These are phyloP conservation scores for Apophysomyces variabilis DNA, from an alignment of 371 early-diverging fungal species.

Conservation along the genomic window DNA sequence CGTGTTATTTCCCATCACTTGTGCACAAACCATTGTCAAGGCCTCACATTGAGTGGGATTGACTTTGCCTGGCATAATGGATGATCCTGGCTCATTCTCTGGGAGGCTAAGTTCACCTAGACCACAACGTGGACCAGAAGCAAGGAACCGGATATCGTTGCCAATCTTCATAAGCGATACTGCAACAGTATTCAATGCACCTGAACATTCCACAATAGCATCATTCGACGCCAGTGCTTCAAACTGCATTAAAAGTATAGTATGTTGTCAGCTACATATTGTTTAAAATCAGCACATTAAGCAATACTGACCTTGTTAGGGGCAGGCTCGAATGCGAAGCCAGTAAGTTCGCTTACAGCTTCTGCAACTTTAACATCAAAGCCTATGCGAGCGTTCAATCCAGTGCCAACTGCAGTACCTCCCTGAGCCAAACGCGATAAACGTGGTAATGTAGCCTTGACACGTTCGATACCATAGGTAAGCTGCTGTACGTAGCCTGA, in stretches of 20 bases:
- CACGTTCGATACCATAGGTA: slow-evolving; percentile 82
- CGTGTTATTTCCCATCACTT: slow-evolving; percentile 96
- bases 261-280: neutral
- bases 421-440: slow-evolving; percentile 92
- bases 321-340: slow-evolving; percentile 87
- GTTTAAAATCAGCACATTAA: neutral
- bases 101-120: slow-evolving; percentile 92
- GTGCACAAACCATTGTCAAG: slow-evolving; percentile 97
- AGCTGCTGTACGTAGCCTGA: slow-evolving; percentile 93
- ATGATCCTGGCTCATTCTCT: slow-evolving; percentile 97
- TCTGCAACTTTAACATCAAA: slow-evolving; percentile 88
- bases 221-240: slow-evolving; percentile 97
- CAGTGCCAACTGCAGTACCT: slow-evolving; percentile 97
- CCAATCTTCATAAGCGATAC: slow-evolving; percentile 98
- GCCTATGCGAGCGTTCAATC: slow-evolving; percentile 90
- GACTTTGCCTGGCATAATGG: slow-evolving; percentile 97
- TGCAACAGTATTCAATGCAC: slow-evolving; percentile 91
- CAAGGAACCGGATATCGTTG: slow-evolving; percentile 94
- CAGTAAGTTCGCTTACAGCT: slow-evolving; percentile 78
- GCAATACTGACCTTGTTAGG: slow-evolving; percentile 78
- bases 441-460: slow-evolving; percentile 78
- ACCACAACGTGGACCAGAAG: slow-evolving; percentile 97
- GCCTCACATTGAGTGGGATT: slow-evolving; percentile 99
- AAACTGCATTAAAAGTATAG: slow-evolving; percentile 55
- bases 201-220: slow-evolving; percentile 93